Evolutionary conservation across 2,329 filamentous ascomycete species (phyloP).

Genomic region (Neodidymelliopsis sp.): DNA sequence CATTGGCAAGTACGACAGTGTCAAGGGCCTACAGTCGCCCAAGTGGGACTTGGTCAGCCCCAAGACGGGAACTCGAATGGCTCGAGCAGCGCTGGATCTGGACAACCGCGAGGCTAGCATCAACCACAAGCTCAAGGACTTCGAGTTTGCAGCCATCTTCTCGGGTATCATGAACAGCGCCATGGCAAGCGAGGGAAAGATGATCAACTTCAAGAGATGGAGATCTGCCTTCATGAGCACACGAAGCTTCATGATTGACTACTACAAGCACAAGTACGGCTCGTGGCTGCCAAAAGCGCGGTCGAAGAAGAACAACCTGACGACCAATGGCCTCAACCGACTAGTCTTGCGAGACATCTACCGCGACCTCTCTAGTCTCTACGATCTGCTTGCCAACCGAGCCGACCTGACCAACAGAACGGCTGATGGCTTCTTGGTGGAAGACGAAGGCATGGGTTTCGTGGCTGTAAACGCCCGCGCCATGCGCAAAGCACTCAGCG

Average conservation of each 20-base stretch:
- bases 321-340: constrained; percentile 85
- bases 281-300: constrained; percentile 89
- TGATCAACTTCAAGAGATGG: constrained; percentile 86
- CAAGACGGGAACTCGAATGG: constrained; percentile 78
- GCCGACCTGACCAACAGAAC: constrained; percentile 78
- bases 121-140: constrained; percentile 78
- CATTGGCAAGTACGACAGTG: constrained; percentile 80
- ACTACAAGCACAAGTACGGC: constrained; percentile 74
- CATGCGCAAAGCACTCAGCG: constrained; percentile 79
- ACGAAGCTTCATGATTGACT: constrained; percentile 73
- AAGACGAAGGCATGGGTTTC: constrained; percentile 59
- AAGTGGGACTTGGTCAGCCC: constrained; percentile 74
- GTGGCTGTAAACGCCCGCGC: constrained; percentile 70
- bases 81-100: constrained; percentile 82
- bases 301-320: constrained; percentile 90
- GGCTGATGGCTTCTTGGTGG: constrained; percentile 70
- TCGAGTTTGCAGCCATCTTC: constrained; percentile 91
- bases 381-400: constrained; percentile 87
- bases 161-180: constrained; percentile 87
- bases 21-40: constrained; percentile 72
- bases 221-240: constrained; percentile 76
- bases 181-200: constrained; percentile 76
- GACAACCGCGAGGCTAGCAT: constrained; percentile 74
- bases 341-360: constrained; percentile 83
- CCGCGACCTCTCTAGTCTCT: constrained; percentile 82